phyloP scores from a whole-genome alignment of 805 yeast species.

The Starmerella sp. region DNA sequence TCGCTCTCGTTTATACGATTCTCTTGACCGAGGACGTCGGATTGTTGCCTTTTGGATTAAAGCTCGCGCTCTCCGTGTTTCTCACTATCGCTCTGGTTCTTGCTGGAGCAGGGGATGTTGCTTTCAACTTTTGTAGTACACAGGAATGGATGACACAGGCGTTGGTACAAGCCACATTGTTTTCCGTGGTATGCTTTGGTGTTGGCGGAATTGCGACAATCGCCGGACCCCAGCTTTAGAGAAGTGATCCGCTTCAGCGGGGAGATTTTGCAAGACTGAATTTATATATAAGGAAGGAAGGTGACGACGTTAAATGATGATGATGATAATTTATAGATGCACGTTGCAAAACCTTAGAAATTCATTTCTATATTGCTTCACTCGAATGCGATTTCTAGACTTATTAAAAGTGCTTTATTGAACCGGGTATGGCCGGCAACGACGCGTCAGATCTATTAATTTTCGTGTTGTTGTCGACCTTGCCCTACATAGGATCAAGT shows the following conservation, averaged over 20 bases:
- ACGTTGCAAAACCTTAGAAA: too few relatives aligned
- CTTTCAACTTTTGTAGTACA: slow-evolving; percentile 35
- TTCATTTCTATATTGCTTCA: too few relatives aligned
- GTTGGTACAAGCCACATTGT: slow-evolving; percentile 35
- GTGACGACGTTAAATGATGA: too few relatives aligned
- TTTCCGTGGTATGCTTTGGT: slow-evolving; percentile 34
- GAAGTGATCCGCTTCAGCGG: too few relatives aligned
- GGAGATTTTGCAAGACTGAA: too few relatives aligned
- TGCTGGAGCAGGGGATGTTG: slow-evolving; percentile 36
- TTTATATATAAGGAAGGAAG: too few relatives aligned
- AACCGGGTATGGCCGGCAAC: too few relatives aligned
- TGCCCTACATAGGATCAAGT: neutral
- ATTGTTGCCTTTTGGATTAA: slow-evolving; percentile 23
- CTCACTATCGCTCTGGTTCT: slow-evolving; percentile 35
- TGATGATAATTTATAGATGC: too few relatives aligned
- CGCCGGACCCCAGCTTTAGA: neutral
- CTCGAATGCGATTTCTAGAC: too few relatives aligned
- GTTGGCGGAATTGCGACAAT: slow-evolving; percentile 34
- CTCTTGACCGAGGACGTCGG: slow-evolving; percentile 29
- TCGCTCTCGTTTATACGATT: slow-evolving; percentile 36
- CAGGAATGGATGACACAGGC: slow-evolving; percentile 36
- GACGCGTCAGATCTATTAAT: too few relatives aligned
- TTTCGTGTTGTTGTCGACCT: slow-evolving; percentile 1
- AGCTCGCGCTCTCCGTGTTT: slow-evolving; percentile 20
- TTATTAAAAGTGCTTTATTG: too few relatives aligned